Evolutionary conservation across 768 basidiomycete genomes (phyloP), one percentile per base, ranked within the genome.

Genomic region (Lactarius deliciosus): DNA sequence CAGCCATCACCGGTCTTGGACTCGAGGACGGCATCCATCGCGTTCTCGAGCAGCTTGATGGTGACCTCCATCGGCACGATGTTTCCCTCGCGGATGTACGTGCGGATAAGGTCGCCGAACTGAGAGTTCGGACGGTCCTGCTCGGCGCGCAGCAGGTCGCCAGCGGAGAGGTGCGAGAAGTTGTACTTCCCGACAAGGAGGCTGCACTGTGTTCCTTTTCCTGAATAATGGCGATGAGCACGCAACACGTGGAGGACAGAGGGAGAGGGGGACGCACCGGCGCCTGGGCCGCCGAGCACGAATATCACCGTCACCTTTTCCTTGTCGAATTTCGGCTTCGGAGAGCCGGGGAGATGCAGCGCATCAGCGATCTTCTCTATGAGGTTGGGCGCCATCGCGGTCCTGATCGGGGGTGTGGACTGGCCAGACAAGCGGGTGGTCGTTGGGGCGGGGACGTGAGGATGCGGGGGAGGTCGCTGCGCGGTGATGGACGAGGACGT

Each of bases 41-140:
- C 95, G 74, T 91, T 94, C 81, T 96, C 87, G 70, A 99, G 82
- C 32, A 99, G 87, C 78, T 94, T 96, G 76, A 98, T 85, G 36
- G 97, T 99, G 66, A 99, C 91, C 75, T 97, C 90, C 89, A 92
- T 93, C 15, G 97, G 96, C 11, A 98, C 97, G 74, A 99, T 96
- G 67, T 80, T 86, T 57, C 97, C 97, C 77, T 95, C 96, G 60
- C 81, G 85, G 76, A 99, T 98, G 79, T 88, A 91, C 16, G 83
- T 88, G 70, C 85, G 88, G 76, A 98, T 99, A 73, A 98, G 79
- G 32, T 85, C 80, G 36, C 95, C 95, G 72, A 89, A 91, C 67
- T 88, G 73, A 1, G 94, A 96, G 54, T 91, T 91, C 64, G 89
- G 86, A 55, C 96, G 88, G 66, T 86, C 80, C 78, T 98, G 96